These are phyloP conservation scores for Gossypium davidsonii DNA, from an alignment of 441 rosid species.

Conservation along the genomic window DNA sequence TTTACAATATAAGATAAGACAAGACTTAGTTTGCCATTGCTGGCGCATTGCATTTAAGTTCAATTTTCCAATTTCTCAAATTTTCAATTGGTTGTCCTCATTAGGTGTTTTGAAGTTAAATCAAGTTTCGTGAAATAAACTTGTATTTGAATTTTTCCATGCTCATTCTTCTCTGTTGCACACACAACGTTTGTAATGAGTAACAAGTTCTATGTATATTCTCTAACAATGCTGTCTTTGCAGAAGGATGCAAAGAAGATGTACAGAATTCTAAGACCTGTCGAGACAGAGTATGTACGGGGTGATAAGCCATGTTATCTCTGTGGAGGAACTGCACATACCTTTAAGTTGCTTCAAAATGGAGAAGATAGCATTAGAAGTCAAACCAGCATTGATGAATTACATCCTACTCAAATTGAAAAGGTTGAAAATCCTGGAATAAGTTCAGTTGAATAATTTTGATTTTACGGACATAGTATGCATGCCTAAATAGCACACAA, in stretches of 20 bases:
- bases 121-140: background rate
- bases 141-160: background rate
- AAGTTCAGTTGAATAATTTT: background rate
- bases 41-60: background rate
- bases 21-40: background rate
- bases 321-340: conserved; percentile 41
- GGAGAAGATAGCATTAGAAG: conserved; percentile 30
- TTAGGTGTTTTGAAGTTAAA: background rate
- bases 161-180: background rate
- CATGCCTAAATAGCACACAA: background rate
- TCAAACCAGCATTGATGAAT: conserved; percentile 29
- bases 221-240: conserved; percentile 10
- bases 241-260: conserved; percentile 69
- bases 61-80: background rate
- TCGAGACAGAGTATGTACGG: conserved; percentile 30
- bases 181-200: background rate
- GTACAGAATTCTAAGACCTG: conserved; percentile 41
- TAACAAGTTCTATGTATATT: background rate
- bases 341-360: conserved; percentile 48
- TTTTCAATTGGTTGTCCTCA: background rate
- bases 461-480: background rate
- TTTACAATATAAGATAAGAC: background rate
- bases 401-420: conserved; percentile 31
- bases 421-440: conserved; percentile 33
- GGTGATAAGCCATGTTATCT: conserved; percentile 39